Base-by-base conservation (phyloP, 2,329 filamentous ascomycete genomes). In the Stagonosporopsis chrysanthemi region DNA sequence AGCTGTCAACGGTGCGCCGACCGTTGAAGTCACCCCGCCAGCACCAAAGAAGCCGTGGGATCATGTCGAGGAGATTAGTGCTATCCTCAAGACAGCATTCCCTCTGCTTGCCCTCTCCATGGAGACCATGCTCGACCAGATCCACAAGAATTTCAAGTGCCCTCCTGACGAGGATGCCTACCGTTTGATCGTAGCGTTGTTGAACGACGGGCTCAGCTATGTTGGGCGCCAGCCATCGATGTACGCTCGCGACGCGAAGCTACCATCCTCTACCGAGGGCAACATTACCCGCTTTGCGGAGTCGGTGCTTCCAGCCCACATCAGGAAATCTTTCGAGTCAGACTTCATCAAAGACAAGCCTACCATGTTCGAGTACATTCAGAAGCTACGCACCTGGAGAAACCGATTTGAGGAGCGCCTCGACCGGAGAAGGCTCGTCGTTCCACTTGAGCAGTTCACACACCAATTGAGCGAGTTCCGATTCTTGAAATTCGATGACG, bases 91-190 rank as follows among this genome's bases (percentile, higher is more conserved):
- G 82, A 98, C 95, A 6, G 93, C 94, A 0, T 99, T 98, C 82
- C 95, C 95, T 23, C 84, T 99, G 17, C 85, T 99, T 67, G 95
- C 96, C 9, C 81, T 98, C 40, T 97, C 94, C 0, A 98, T 99
- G 95, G 95, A 99, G 80, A 97, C 94, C 0, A 99, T 98, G 92
- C 93, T 98, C 28, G 95, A 99, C 73, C 94, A 98, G 78, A 97
- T 99, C 57, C 90, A 95, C 76, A 98, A 98, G 82, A 90, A 98
- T 78, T 99, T 99, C 85, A 99, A 99, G 79, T 98, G 95, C 70
- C 94, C 94, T 14, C 94, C 94, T 0, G 95, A 99, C 69, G 95
- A 99, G 75, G 95, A 99, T 79, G 96, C 95, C 2, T 98, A 98
- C 77, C 86, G 95, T 46, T 83, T 99, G 15, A 99, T 99, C 64